phyloP scores from a whole-genome alignment of 176 grass and related monocot species.

The Oryza longistaminata region DNA sequence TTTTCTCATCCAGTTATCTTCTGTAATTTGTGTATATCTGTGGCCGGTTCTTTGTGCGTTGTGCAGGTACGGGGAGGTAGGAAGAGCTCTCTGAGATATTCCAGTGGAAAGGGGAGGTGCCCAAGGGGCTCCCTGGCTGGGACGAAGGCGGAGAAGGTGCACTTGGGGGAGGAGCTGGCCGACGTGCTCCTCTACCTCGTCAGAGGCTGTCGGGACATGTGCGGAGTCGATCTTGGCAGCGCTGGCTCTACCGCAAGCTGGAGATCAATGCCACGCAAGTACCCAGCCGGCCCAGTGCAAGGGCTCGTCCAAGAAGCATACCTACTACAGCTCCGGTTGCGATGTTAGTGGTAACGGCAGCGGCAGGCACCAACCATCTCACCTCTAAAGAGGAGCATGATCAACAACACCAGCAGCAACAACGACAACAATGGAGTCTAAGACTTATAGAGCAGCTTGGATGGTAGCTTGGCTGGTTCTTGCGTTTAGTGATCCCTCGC shows the following conservation, averaged over 20 bases:
- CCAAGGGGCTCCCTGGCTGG: constrained; percentile 82
- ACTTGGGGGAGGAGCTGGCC: constrained; percentile 87
- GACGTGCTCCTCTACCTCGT: constrained; percentile 91
- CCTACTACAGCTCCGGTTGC: constrained; percentile 33
- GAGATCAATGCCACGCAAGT: constrained; percentile 82
- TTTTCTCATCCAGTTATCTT: constrained; percentile 22
- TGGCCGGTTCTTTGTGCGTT: neutral
- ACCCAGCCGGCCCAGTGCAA: constrained; percentile 69
- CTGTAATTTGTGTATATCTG: neutral
- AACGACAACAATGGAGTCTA: neutral
- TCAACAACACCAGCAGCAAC: neutral
- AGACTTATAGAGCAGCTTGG: neutral
- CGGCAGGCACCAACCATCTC: neutral
- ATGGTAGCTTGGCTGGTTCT: constrained; percentile 23
- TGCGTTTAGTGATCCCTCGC: neutral
- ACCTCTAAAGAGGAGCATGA: neutral
- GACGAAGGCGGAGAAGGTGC: constrained; percentile 68
- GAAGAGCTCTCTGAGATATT: constrained; percentile 95
- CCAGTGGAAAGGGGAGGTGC: constrained; percentile 97
- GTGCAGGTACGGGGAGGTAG: constrained; percentile 86
- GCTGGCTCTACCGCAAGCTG: constrained; percentile 74
- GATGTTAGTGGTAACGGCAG: neutral
- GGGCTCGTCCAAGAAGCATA: constrained; percentile 81
- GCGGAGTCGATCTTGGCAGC: constrained; percentile 70
- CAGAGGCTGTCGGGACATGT: constrained; percentile 83